Conservation (phyloP, 176 grass and related monocot species). For the Miscanthus lutarioriparius region DNA sequence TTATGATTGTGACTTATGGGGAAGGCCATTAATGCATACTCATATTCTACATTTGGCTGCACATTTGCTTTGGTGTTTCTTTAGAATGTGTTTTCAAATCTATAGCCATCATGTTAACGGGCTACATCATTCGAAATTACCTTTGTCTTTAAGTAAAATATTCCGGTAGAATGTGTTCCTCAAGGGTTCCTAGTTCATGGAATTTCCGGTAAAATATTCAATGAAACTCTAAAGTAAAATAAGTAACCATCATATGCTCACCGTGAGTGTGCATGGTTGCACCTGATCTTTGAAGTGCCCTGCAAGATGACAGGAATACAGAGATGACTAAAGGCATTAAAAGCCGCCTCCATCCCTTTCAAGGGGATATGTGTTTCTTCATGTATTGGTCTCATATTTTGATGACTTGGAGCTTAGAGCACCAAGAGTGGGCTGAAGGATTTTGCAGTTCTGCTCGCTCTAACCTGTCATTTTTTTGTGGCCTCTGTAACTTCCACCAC, state of each 20-base stretch:
- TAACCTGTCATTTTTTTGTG: background rate
- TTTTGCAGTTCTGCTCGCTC: background rate
- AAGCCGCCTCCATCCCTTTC: conserved; percentile 2
- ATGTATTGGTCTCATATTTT: conserved; percentile 23
- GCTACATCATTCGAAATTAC: background rate
- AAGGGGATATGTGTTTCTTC: background rate
- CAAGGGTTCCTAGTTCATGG: background rate
- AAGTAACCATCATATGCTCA: background rate
- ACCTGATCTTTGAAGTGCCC: conserved; percentile 11
- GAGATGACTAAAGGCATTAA: conserved; percentile 3
- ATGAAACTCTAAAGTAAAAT: conserved; percentile 13
- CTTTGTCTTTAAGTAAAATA: background rate
- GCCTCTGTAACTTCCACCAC: background rate
- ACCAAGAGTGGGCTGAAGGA: background rate
- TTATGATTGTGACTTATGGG: background rate
- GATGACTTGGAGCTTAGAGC: conserved; percentile 32
- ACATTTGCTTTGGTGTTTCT: background rate
- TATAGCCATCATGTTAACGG: background rate
- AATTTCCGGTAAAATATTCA: background rate
- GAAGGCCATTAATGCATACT: background rate
- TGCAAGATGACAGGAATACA: background rate
- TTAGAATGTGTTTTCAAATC: background rate
- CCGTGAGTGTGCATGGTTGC: background rate
- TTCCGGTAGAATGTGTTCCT: background rate
- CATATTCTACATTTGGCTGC: background rate